Conservation (phyloP, 2,329 filamentous ascomycete species). For the Penicillium sp. region DNA sequence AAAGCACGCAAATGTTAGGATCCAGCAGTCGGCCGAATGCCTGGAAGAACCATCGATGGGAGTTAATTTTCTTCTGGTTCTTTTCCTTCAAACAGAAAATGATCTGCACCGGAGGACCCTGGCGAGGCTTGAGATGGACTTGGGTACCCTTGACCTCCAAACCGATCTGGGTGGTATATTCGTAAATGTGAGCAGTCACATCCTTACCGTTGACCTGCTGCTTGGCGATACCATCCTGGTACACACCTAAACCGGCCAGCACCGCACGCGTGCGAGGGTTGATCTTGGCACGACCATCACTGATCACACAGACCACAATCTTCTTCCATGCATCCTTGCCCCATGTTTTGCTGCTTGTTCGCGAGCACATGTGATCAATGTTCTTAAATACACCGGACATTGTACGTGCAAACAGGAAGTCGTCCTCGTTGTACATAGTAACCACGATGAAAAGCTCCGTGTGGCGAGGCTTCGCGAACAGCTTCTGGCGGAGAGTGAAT, state of each 20-base stretch:
- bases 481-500: conserved; percentile 85
- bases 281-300: conserved; percentile 95
- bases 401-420: conserved; percentile 90
- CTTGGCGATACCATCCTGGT: conserved; percentile 97
- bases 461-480: conserved; percentile 89
- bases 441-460: conserved; percentile 96
- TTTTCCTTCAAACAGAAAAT: conserved; percentile 98
- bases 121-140: conserved; percentile 78
- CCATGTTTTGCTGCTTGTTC: conserved; percentile 94
- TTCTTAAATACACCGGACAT: conserved; percentile 99
- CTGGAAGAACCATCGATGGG: conserved; percentile 98
- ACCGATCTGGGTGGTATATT: conserved; percentile 62
- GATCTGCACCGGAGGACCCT: conserved; percentile 86
- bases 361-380: conserved; percentile 95
- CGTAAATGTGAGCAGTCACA: conserved; percentile 96
- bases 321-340: conserved; percentile 99
- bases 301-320: conserved; percentile 97
- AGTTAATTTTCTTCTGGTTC: conserved; percentile 99
- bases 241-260: conserved; percentile 89
- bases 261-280: conserved; percentile 87
- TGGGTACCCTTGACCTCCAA: conserved; percentile 87
- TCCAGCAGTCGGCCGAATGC: conserved; percentile 90
- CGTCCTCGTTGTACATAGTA: conserved; percentile 99
- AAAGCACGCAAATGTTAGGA: conserved; percentile 92
- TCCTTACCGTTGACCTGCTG: conserved; percentile 96